Evolutionary conservation across 495 filamentous ascomycete species (phyloP).

Genomic region (Neurospora pannonica): DNA sequence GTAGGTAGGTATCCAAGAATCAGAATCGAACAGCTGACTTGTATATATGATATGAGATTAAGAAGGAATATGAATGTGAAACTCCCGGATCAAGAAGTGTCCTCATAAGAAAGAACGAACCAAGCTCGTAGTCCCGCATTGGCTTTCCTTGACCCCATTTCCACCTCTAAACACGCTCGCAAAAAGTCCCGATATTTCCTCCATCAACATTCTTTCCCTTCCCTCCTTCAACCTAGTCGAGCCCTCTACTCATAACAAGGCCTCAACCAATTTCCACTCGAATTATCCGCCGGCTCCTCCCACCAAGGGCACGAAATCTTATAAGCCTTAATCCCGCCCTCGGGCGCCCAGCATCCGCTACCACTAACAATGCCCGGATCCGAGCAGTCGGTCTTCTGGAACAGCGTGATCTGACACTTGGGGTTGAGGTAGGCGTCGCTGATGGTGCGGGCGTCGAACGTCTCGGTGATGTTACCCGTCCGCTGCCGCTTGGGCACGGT

Average conservation of each 20-base stretch:
- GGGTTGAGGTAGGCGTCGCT: background rate
- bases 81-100: background rate
- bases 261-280: background rate
- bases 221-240: background rate
- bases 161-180: background rate
- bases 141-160: background rate
- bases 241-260: background rate
- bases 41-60: no score
- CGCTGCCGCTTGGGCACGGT: background rate
- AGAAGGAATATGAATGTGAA: background rate
- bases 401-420: constrained; percentile 6
- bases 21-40: no score
- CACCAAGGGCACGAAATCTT: constrained; percentile 8
- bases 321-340: constrained; percentile 5
- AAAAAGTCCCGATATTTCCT: background rate
- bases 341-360: constrained; percentile 5
- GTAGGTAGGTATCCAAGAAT: background rate
- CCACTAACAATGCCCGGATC: constrained; percentile 6
- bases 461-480: background rate
- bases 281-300: background rate
- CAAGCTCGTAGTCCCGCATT: background rate
- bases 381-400: constrained; percentile 4
- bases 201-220: background rate
- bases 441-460: background rate
- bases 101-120: background rate